Conservation (phyloP, 192 early-diverging fungal genomes). For the Linnemannia schmuckeri region DNA sequence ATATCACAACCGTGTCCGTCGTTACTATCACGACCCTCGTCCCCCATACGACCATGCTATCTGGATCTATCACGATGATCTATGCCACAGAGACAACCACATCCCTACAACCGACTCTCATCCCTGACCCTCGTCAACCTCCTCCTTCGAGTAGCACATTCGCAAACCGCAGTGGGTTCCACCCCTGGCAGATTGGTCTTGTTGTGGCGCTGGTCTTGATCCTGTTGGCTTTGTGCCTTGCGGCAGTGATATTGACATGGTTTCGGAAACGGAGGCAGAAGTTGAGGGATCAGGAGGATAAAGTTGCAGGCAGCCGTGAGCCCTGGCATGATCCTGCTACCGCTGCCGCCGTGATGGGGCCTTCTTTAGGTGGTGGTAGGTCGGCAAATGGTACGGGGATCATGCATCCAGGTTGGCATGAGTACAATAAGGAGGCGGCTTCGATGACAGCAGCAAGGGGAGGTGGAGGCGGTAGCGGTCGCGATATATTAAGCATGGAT, state of each 20-base stretch:
- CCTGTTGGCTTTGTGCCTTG: background rate
- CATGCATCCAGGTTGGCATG: slow-evolving; percentile 21
- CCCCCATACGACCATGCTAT: slow-evolving; percentile 31
- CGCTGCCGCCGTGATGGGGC: background rate
- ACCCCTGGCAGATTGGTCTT: slow-evolving; percentile 26
- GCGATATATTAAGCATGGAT: background rate
- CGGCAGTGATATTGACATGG: slow-evolving; percentile 11
- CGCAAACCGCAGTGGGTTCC: background rate
- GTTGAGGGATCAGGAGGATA: background rate
- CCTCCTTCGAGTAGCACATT: slow-evolving; percentile 4
- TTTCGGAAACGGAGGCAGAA: slow-evolving; percentile 5
- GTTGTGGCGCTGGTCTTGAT: slow-evolving; percentile 8
- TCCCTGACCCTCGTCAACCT: slow-evolving; percentile 31
- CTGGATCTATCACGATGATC: slow-evolving; percentile 18
- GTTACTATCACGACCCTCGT: slow-evolving; percentile 31
- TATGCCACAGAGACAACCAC: slow-evolving; percentile 13
- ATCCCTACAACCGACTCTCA: slow-evolving; percentile 13
- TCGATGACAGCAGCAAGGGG: background rate
- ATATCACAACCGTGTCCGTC: slow-evolving; percentile 31
- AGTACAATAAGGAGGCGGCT: slow-evolving; percentile 7
- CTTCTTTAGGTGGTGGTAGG: background rate
- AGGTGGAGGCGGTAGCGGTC: background rate
- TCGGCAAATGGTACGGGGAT: background rate
- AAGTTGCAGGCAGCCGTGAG: background rate
- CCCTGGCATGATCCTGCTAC: slow-evolving; percentile 16